A percentile compares a stretch with the other conserved stretches of the same genome.
Evolutionary conservation across 371 early-diverging fungal genomes (phyloP).

Genomic region (Lichtheimia ornata): DNA sequence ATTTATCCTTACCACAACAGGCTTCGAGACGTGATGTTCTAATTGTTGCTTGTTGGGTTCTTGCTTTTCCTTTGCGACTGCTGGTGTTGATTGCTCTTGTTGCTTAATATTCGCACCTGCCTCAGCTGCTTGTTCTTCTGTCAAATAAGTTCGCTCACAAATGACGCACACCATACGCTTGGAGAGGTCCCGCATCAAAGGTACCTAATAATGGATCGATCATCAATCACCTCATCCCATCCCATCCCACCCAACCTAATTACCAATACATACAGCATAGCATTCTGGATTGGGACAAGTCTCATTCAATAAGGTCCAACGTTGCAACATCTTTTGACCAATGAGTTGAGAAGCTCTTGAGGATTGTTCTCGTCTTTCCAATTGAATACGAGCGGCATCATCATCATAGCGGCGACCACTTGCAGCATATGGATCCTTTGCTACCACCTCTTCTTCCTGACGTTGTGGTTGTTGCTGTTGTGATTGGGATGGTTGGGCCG

Average conservation of each 20-base stretch:
- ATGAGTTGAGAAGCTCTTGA: constrained; percentile 64
- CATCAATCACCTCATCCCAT: no score
- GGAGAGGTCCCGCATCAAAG: constrained; percentile 59
- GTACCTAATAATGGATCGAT: constrained; percentile 41
- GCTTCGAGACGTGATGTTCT: background rate
- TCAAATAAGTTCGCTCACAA: constrained; percentile 51
- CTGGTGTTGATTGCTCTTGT: background rate
- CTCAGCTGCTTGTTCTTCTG: constrained; percentile 23
- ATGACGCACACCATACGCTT: constrained; percentile 69
- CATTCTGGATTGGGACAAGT: constrained; percentile 61
- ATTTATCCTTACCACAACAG: no score
- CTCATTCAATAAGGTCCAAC: constrained; percentile 74
- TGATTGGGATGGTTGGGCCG: background rate
- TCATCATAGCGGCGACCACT: constrained; percentile 1
- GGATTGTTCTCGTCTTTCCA: constrained; percentile 55
- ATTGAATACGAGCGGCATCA: constrained; percentile 12
- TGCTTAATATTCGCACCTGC: background rate
- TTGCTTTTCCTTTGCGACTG: no score
- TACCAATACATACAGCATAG: constrained; percentile 51
- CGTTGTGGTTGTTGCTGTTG: constrained; percentile 1
- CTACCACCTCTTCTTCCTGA: background rate
- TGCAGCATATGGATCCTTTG: background rate
- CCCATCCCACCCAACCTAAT: background rate
- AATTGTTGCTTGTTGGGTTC: background rate
- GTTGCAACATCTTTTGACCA: constrained; percentile 68